Conservation (phyloP, 2,329 filamentous ascomycete genomes). For the Sporothrix protearum region DNA sequence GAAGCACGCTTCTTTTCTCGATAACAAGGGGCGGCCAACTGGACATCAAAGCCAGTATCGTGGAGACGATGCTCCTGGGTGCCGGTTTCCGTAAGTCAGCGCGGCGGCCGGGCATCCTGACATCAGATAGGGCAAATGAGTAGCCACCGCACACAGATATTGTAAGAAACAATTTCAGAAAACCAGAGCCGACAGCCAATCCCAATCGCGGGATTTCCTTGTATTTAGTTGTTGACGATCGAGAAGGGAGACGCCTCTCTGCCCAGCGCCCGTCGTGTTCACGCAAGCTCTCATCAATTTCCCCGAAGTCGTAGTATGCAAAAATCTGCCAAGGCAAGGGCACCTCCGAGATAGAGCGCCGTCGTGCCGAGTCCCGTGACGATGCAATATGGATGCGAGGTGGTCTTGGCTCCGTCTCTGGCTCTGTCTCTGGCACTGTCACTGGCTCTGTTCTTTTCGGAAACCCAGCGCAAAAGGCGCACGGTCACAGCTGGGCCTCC, state of each 20-base stretch:
- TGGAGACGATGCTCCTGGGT: neutral
- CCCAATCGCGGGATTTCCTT: too few relatives aligned
- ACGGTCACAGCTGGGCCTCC: neutral
- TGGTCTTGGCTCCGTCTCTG: neutral
- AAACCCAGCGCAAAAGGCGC: neutral
- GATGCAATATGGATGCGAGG: neutral
- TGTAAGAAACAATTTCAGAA: too few relatives aligned
- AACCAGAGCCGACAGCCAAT: too few relatives aligned
- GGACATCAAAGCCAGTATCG: neutral
- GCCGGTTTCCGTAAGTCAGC: neutral
- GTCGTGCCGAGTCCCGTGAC: neutral
- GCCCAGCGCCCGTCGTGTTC: slow-evolving; percentile 15
- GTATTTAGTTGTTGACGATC: neutral
- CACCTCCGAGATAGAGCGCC: neutral
- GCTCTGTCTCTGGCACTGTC: neutral
- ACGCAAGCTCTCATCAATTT: neutral
- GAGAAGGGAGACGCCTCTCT: neutral
- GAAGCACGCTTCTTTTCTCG: neutral
- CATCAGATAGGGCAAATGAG: too few relatives aligned
- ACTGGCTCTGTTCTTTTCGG: too few relatives aligned
- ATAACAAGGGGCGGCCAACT: neutral
- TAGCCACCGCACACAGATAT: too few relatives aligned
- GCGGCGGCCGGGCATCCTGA: neutral
- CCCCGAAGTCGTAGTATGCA: neutral
- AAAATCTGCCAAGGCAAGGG: slow-evolving; percentile 4